Evolutionary conservation across 345 rosid species (phyloP).

Genomic region (Cardamine resedifolia): DNA sequence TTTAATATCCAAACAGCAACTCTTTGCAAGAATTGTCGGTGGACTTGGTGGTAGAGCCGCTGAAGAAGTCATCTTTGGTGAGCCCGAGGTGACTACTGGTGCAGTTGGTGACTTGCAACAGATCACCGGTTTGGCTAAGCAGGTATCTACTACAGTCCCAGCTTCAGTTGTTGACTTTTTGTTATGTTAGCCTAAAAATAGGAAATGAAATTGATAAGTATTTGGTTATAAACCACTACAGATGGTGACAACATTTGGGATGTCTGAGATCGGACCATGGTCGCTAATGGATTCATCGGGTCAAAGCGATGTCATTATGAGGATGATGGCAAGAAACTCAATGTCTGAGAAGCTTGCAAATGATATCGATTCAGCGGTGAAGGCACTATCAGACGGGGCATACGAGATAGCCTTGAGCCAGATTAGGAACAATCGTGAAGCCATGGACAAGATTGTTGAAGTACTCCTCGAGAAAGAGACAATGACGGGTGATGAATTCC

Average conservation of each 20-base stretch:
- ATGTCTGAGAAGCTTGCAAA: slow-evolving; percentile 97
- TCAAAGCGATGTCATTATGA: slow-evolving; percentile 89
- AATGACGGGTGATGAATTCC: slow-evolving; percentile 81
- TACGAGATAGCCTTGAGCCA: slow-evolving; percentile 76
- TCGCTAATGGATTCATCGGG: slow-evolving; percentile 79
- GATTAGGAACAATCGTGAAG: slow-evolving; percentile 88
- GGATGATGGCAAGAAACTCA: slow-evolving; percentile 98
- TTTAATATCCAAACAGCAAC: slow-evolving; percentile 59
- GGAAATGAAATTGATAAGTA: neutral
- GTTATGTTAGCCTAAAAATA: neutral
- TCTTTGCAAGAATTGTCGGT: slow-evolving; percentile 71
- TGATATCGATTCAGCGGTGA: slow-evolving; percentile 74
- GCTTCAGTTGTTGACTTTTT: slow-evolving; percentile 11
- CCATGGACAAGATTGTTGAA: slow-evolving; percentile 96
- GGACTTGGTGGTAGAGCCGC: slow-evolving; percentile 81
- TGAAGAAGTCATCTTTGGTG: slow-evolving; percentile 77
- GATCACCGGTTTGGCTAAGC: slow-evolving; percentile 80
- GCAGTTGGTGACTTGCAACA: slow-evolving; percentile 79
- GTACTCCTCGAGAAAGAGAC: slow-evolving; percentile 90
- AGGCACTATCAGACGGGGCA: slow-evolving; percentile 74
- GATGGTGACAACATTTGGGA: slow-evolving; percentile 97
- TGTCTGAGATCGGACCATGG: slow-evolving; percentile 99
- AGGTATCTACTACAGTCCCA: slow-evolving; percentile 44
- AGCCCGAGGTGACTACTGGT: slow-evolving; percentile 70
- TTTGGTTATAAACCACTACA: slow-evolving; percentile 29